A percentile compares a stretch with the other conserved stretches of the same genome.
Evolutionary conservation across 306 rosid genomes (phyloP).

Genomic region (Cucumis cinereus): DNA sequence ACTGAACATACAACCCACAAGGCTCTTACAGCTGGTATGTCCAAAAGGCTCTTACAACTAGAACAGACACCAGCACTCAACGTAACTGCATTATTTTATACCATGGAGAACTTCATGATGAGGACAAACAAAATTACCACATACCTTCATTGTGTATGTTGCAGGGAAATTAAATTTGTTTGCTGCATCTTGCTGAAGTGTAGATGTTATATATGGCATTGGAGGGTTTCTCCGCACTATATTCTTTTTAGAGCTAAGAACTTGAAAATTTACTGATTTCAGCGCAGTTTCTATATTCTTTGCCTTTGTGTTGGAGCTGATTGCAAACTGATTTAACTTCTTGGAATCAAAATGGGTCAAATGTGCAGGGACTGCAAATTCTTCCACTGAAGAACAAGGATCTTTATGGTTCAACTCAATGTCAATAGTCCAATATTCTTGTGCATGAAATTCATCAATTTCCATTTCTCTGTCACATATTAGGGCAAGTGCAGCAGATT

Average conservation of each 20-base stretch:
- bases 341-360: slow-evolving; percentile 58
- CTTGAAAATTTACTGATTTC: slow-evolving; percentile 34
- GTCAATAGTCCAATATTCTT: slow-evolving; percentile 68
- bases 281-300: slow-evolving; percentile 34
- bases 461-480: slow-evolving; percentile 91
- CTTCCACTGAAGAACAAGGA: slow-evolving; percentile 14
- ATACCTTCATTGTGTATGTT: slow-evolving; percentile 72
- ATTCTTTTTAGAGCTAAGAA: slow-evolving; percentile 39
- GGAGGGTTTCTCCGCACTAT: slow-evolving; percentile 76
- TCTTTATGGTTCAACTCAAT: slow-evolving; percentile 32
- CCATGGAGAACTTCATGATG: neutral
- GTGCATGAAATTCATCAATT: slow-evolving; percentile 64
- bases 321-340: slow-evolving; percentile 68
- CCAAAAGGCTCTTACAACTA: neutral
- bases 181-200: slow-evolving; percentile 98
- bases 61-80: too few relatives aligned
- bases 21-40: neutral
- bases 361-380: slow-evolving; percentile 38
- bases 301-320: slow-evolving; percentile 49
- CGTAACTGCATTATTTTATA: neutral
- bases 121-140: slow-evolving; percentile 8
- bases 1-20: neutral
- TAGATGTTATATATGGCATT: slow-evolving; percentile 81
- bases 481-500: slow-evolving; percentile 94
- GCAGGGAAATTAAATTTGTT: slow-evolving; percentile 67